Conservation (phyloP, 306 rosid species). For the Dryas octopetala region DNA sequence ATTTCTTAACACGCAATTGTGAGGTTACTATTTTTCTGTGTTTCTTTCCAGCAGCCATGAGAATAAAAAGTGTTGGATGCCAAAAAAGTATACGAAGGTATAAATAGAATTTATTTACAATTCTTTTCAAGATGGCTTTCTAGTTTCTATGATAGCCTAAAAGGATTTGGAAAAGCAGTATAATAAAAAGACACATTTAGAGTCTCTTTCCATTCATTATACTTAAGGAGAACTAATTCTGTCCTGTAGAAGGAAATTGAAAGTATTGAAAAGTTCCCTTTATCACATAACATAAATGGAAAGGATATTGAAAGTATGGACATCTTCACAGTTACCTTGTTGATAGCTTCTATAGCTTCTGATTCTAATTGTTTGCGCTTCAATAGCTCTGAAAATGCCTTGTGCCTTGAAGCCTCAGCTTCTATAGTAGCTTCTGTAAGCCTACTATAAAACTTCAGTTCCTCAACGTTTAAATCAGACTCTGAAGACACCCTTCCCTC, state of each 20-base stretch:
- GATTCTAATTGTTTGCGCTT: slow-evolving; percentile 54
- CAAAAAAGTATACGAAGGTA: background rate
- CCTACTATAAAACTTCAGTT: slow-evolving; percentile 38
- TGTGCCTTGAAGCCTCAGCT: slow-evolving; percentile 46
- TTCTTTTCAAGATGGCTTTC: background rate
- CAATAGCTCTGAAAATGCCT: slow-evolving; percentile 36
- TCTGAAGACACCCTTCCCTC: slow-evolving; percentile 33
- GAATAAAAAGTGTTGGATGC: background rate
- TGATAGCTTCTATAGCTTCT: slow-evolving; percentile 55
- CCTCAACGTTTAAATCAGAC: slow-evolving; percentile 44
- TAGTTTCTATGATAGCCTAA: background rate
- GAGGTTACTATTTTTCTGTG: no score
- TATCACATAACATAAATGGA: background rate
- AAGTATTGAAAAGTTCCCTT: background rate
- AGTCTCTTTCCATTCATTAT: background rate
- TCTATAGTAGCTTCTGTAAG: slow-evolving; percentile 48
- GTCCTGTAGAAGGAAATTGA: background rate
- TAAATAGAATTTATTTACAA: background rate
- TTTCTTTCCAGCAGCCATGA: no score
- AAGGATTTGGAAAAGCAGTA: background rate
- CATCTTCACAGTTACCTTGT: slow-evolving; percentile 48
- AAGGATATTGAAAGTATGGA: background rate
- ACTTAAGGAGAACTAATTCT: background rate
- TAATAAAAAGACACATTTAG: background rate
- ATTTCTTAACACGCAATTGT: background rate